Conservation (phyloP, 2,329 filamentous ascomycete genomes). For the Colletotrichum sp. region DNA sequence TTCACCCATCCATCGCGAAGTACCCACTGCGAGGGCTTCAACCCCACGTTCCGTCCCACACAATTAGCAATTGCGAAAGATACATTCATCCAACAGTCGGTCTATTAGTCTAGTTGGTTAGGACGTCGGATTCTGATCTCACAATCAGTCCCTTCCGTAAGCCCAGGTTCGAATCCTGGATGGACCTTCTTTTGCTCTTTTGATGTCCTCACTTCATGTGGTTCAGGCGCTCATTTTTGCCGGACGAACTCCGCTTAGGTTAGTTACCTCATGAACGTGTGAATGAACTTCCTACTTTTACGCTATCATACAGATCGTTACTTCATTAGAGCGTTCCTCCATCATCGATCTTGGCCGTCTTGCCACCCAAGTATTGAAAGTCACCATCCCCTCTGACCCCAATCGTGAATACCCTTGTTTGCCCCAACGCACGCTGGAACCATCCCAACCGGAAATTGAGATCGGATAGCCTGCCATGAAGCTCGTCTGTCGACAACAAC, state of each 20-base stretch:
- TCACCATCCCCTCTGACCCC: neutral
- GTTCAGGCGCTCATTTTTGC: neutral
- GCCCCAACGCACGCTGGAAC: neutral
- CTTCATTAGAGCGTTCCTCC: neutral
- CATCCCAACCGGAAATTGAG: neutral
- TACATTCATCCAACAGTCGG: fast-evolving
- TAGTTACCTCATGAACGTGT: neutral
- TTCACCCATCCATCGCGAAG: neutral
- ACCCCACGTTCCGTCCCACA: neutral
- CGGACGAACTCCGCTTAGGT: neutral
- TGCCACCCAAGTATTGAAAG: neutral
- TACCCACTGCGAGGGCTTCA: neutral
- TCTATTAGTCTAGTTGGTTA: slow-evolving; percentile 11
- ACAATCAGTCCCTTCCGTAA: neutral
- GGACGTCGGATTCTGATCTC: slow-evolving; percentile 2
- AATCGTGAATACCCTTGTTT: neutral
- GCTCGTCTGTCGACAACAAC: neutral
- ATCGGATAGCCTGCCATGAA: neutral
- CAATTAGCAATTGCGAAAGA: fast-evolving
- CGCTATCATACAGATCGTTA: neutral
- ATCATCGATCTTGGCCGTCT: neutral
- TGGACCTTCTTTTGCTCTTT: neutral
- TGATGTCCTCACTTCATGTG: neutral
- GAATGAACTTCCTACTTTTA: neutral
- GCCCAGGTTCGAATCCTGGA: slow-evolving; percentile 9